These are phyloP conservation scores for Silene latifolia DNA, from an alignment of 148 eudicot genomes.

Conservation along the genomic window DNA sequence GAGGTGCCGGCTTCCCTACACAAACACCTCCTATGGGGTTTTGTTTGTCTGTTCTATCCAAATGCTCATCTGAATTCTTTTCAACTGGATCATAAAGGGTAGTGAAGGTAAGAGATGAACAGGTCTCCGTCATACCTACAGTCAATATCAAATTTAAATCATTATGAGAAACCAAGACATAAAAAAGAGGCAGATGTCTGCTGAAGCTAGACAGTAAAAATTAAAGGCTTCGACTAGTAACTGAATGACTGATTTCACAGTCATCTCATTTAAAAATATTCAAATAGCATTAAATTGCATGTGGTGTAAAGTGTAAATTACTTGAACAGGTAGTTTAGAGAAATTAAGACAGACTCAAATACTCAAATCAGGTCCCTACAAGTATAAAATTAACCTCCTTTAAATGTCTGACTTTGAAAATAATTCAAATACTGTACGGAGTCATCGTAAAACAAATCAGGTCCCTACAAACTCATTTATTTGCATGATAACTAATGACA, in stretches of 20 bases:
- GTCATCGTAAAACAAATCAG: no score
- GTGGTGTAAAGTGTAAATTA: background rate
- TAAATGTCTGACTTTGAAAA: no score
- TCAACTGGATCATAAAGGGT: constrained; percentile 59
- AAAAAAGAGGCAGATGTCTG: background rate
- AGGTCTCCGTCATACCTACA: constrained; percentile 93
- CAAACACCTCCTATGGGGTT: constrained; percentile 44
- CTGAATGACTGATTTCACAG: background rate
- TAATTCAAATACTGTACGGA: no score
- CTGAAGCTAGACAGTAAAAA: background rate
- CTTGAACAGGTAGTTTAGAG: background rate
- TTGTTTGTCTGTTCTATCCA: constrained; percentile 1
- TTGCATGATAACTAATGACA: no score
- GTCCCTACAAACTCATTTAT: no score
- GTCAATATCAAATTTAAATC: constrained; percentile 6
- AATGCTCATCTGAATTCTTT: constrained; percentile 17
- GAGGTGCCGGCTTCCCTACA: constrained; percentile 95
- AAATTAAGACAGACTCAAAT: no score
- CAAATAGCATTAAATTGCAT: background rate
- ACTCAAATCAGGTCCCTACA: no score
- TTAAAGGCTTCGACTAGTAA: background rate
- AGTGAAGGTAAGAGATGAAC: constrained; percentile 82
- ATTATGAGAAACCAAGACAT: background rate
- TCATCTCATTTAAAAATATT: no score
- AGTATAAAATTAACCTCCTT: no score